Evolutionary conservation across 2,329 filamentous ascomycete genomes (phyloP).

Genomic region (Cladosporium sp.): DNA sequence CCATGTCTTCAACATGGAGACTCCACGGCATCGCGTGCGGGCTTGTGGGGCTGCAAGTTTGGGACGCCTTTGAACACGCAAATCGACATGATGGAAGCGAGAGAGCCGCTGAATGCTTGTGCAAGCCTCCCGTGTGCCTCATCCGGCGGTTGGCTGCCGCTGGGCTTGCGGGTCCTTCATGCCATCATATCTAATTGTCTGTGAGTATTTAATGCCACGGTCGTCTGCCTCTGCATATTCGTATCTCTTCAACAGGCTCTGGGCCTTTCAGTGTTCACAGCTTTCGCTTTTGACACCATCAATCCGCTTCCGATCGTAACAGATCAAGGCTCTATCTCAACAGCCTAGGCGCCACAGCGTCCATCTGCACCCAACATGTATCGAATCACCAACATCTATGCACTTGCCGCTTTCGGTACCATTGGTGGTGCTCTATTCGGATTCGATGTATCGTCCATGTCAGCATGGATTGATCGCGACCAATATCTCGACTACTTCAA

Average conservation of each 20-base stretch:
- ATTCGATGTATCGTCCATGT: slow-evolving; percentile 74
- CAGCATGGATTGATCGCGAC: slow-evolving; percentile 48
- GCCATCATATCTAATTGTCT: background rate
- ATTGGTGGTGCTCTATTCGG: slow-evolving; percentile 69
- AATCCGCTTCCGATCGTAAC: background rate
- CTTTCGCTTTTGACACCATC: background rate
- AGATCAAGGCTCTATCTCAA: background rate
- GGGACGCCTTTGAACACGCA: background rate
- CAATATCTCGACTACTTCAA: slow-evolving; percentile 66
- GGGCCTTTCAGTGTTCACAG: background rate
- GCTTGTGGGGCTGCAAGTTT: slow-evolving; percentile 1
- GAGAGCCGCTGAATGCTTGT: background rate
- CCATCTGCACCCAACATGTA: slow-evolving; percentile 5
- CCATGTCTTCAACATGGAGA: background rate
- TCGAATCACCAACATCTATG: slow-evolving; percentile 54
- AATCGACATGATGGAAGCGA: background rate
- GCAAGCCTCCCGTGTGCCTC: slow-evolving; percentile 4
- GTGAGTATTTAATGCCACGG: slow-evolving; percentile 7
- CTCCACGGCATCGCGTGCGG: slow-evolving; percentile 2
- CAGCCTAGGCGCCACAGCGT: background rate
- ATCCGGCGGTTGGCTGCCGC: slow-evolving; percentile 1
- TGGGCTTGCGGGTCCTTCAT: background rate
- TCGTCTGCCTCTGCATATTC: background rate
- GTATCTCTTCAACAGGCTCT: slow-evolving; percentile 10
- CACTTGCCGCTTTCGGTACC: slow-evolving; percentile 55